These are phyloP conservation scores for Kwoniella dendrophila DNA, from an alignment of 768 basidiomycete species.

Conservation along the genomic window DNA sequence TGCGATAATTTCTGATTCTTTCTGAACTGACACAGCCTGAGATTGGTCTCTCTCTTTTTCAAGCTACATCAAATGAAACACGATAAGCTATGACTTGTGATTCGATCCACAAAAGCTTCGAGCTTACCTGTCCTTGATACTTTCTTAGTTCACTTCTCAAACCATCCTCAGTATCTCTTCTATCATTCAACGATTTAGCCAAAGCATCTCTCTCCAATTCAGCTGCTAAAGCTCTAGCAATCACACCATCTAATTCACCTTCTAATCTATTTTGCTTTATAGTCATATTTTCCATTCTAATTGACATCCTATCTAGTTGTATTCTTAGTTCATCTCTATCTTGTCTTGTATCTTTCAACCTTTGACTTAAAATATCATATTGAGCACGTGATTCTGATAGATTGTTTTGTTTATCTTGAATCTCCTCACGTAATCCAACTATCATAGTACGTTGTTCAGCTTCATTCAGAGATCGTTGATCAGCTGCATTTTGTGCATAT, in stretches of 20 bases:
- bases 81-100: not conserved
- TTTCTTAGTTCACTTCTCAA: not conserved
- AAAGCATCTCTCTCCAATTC: slow-evolving; percentile 22
- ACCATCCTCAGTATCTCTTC: not conserved
- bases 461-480: not conserved
- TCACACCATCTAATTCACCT: not conserved
- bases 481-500: slow-evolving; percentile 1
- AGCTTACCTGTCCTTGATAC: slow-evolving; percentile 14
- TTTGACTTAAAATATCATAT: slow-evolving; percentile 3
- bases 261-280: not conserved
- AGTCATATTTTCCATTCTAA: not conserved
- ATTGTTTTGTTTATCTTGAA: not conserved
- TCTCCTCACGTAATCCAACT: not conserved
- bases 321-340: slow-evolving; percentile 3
- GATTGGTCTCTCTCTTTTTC: slow-evolving; percentile 1
- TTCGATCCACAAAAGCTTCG: not conserved
- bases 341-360: slow-evolving; percentile 1
- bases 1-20: slow-evolving; percentile 11
- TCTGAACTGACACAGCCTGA: not conserved
- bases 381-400: not conserved
- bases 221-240: slow-evolving; percentile 15
- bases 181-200: slow-evolving; percentile 16
- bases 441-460: not conserved
- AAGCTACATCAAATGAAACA: not conserved
- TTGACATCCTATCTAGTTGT: not conserved